Evolutionary conservation across 2,329 filamentous ascomycete species (phyloP).

Genomic region (Verruconis gallopava): DNA sequence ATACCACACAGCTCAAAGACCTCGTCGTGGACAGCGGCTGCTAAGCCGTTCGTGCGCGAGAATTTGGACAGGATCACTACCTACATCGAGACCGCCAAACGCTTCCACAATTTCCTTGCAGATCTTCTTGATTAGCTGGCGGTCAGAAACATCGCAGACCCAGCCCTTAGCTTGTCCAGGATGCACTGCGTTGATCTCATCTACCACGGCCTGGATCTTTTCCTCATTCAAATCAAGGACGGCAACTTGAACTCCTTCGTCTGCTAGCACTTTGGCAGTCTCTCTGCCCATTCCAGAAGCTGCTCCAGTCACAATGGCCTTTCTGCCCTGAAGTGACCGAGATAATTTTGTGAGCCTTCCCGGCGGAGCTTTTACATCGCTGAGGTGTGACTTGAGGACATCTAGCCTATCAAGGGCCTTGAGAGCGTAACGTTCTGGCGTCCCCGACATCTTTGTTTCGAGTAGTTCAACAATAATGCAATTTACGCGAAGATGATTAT

Average conservation of each 20-base stretch:
- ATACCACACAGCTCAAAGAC: too few species aligned
- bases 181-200: conserved; percentile 6
- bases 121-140: background rate
- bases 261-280: conserved; percentile 4
- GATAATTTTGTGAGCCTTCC: conserved; percentile 3
- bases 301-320: conserved; percentile 5
- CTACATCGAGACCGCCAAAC: conserved; percentile 4
- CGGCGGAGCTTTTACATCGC: background rate
- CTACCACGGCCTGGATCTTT: background rate
- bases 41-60: too few species aligned
- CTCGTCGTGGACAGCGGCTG: too few species aligned
- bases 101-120: conserved; percentile 2
- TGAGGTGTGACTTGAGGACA: conserved; percentile 2
- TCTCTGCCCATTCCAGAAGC: conserved; percentile 5
- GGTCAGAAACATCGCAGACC: conserved; percentile 4
- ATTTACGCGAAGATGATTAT: too few species aligned
- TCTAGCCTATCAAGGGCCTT: conserved; percentile 1
- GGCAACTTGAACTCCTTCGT: conserved; percentile 4
- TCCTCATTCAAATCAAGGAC: background rate
- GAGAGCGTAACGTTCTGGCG: background rate
- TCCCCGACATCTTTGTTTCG: too few species aligned
- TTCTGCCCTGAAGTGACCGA: conserved; percentile 3
- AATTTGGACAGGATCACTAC: too few species aligned
- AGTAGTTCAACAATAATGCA: too few species aligned
- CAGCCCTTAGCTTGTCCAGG: background rate